Conservation (phyloP, 306 rosid genomes). For the Ormosia emarginata region DNA sequence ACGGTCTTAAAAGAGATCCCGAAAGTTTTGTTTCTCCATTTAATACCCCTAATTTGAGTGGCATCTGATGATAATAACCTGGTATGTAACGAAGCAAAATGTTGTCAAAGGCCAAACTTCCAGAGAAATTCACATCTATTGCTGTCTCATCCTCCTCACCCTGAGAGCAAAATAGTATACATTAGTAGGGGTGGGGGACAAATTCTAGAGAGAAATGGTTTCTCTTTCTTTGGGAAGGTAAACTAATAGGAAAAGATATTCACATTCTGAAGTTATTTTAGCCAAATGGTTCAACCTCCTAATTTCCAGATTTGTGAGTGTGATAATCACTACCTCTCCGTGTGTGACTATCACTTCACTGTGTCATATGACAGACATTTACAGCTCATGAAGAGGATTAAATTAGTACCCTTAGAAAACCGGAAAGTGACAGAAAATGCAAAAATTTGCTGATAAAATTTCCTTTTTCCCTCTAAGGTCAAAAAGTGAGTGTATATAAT, state of each 20-base stretch:
- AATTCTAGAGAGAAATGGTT: neutral
- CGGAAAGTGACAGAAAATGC: neutral
- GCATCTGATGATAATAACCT: constrained; percentile 55
- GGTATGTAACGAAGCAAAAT: constrained; percentile 72
- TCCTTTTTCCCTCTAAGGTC: neutral
- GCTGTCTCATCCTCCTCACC: constrained; percentile 87
- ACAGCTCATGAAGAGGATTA: constrained; percentile 1
- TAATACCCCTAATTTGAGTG: constrained; percentile 66
- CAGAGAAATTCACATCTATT: constrained; percentile 84
- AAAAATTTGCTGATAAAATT: neutral
- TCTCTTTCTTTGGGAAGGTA: neutral
- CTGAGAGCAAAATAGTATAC: constrained; percentile 39
- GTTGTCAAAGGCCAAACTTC: constrained; percentile 74
- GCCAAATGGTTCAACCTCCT: constrained; percentile 6
- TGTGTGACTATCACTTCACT: neutral
- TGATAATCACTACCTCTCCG: neutral
- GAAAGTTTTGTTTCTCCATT: constrained; percentile 82
- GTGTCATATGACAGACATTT: neutral
- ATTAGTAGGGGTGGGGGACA: neutral
- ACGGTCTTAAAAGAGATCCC: constrained; percentile 86
- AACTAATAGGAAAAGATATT: neutral
- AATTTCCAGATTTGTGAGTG: neutral
- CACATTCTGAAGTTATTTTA: constrained; percentile 5
- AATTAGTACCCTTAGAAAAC: constrained; percentile 4
- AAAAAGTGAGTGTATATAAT: neutral